Conservation (phyloP, 331 rosid genomes). For the Acacia pycnantha region DNA sequence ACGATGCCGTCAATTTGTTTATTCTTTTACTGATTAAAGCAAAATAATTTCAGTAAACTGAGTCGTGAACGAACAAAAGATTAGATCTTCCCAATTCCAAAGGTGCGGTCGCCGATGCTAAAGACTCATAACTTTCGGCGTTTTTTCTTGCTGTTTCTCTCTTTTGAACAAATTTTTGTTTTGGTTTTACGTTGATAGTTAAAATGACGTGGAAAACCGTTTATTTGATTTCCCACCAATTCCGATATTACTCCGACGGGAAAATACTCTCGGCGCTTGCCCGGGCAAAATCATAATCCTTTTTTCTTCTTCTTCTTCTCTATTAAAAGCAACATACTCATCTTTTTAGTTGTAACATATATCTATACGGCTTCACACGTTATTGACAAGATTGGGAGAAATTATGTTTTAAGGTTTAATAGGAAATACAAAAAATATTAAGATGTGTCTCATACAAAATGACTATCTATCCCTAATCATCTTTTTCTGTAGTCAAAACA, state of each 20-base stretch:
- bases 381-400: too few relatives aligned
- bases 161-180: background rate
- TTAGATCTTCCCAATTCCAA: background rate
- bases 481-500: too few relatives aligned
- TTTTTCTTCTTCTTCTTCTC: too few relatives aligned
- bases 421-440: too few relatives aligned
- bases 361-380: too few relatives aligned
- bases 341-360: too few relatives aligned
- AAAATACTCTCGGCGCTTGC: too few relatives aligned
- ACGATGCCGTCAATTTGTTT: background rate
- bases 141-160: background rate
- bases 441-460: too few relatives aligned
- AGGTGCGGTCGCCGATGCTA: background rate
- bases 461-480: too few relatives aligned
- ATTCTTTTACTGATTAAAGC: background rate
- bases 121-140: background rate
- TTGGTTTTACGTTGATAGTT: background rate
- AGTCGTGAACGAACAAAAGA: background rate
- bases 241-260: background rate
- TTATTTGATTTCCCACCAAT: background rate
- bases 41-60: background rate
- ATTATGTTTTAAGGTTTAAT: too few relatives aligned
- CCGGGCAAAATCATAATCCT: too few relatives aligned
- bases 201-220: background rate
- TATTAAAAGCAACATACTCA: too few relatives aligned